Evolutionary conservation across 2,329 filamentous ascomycete genomes (phyloP).

Genomic region (Ophiostoma quercus): DNA sequence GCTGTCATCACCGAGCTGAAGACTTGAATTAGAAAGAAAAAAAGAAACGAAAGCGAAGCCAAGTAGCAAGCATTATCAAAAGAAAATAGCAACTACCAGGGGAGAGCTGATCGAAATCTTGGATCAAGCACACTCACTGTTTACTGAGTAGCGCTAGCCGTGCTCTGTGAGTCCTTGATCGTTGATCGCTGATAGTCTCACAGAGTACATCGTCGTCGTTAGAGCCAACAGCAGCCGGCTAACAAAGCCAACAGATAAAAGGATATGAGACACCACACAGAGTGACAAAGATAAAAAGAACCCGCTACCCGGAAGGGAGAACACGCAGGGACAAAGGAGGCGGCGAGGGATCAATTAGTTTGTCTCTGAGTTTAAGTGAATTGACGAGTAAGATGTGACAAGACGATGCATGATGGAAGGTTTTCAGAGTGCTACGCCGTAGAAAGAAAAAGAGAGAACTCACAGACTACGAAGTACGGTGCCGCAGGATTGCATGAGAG

Average conservation of each 20-base stretch:
- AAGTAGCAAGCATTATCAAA: neutral
- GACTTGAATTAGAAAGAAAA: neutral
- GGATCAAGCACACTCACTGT: neutral
- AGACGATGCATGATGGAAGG: neutral
- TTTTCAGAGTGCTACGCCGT: neutral
- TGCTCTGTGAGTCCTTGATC: neutral
- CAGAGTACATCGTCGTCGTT: neutral
- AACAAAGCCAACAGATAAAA: neutral
- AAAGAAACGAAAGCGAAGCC: neutral
- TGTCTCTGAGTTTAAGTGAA: neutral
- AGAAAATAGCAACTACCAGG: neutral
- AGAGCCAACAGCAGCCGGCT: neutral
- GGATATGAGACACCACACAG: neutral
- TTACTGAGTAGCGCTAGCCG: neutral
- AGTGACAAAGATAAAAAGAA: neutral
- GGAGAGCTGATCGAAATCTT: constrained; percentile 5
- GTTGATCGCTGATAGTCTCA: neutral
- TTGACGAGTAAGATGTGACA: neutral
- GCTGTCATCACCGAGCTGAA: neutral
- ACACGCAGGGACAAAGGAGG: neutral
- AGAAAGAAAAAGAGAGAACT: too few species aligned
- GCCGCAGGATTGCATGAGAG: neutral
- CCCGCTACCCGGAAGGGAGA: neutral
- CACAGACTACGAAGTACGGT: too few species aligned
- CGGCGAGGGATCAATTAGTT: neutral